Evolutionary conservation across 106 monocot genomes (phyloP), one percentile per base, ranked within the genome.

Genomic region (Dactylorhiza incarnata): DNA sequence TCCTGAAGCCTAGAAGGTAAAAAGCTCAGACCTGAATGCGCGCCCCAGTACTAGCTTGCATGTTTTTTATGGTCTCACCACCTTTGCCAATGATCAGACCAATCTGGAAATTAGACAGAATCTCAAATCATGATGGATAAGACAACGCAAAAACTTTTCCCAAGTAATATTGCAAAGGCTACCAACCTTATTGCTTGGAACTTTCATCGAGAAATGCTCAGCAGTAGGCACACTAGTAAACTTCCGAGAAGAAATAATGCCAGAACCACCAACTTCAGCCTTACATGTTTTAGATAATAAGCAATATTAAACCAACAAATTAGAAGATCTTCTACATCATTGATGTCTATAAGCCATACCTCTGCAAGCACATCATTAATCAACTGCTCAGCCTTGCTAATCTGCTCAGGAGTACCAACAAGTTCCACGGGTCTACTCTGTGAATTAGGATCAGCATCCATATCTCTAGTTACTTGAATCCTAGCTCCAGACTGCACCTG

Each of bases 1-100:
- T 7, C n/a, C 44, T 69, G 17, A 43, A 17, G 0, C n/a, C 0
- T 17, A 46, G 0, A 69, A 46, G 22, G 49, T 10, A 72, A 73
- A 73, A 53, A 69, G 1, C 7, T 14, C 54, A 67, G 66, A 94
- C 97, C 97, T 97, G 91, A 48, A 97, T 91, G 26, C 88, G 87
- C 76, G 97, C 93, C 53, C 97, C 97, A 52, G 97, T 80, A 17
- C 47, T 91, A 25, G 87, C 78, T 77, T 97, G 97, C 94, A 97
- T 91, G 78, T 45, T 87, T 70, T 94, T 97, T 75, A 97, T 97
- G 17, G 84, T 89, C 69, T 97, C 97, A 48, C 97, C 97, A 85
- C 94, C 94, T 81, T 94, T 97, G n/a, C 97, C 97, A 84, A 97
- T 97, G 11, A 97, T 81, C 22, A 94, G 75, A 49, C 97, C 97